These are phyloP conservation scores for Lactuca sativa DNA, from an alignment of 129 eudicot genomes.

Conservation along the genomic window DNA sequence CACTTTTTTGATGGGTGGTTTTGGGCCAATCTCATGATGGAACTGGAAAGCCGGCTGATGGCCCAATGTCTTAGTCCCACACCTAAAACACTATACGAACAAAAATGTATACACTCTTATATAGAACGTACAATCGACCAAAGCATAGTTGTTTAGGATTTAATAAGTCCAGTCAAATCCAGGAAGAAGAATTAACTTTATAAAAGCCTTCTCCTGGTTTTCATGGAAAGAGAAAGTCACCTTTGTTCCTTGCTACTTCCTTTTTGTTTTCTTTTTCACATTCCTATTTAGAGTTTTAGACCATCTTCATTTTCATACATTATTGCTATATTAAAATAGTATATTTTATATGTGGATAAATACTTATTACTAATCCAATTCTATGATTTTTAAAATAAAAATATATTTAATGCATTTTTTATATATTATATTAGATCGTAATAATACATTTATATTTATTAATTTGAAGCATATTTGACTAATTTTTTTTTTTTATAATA, in stretches of 20 bases:
- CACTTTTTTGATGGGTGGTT: conserved; percentile 27
- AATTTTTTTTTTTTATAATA: too few relatives aligned
- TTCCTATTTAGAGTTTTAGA: neutral
- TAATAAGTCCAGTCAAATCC: conserved; percentile 2
- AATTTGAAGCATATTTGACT: too few relatives aligned
- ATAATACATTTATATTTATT: too few relatives aligned
- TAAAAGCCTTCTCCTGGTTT: conserved; percentile 45
- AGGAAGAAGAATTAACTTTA: conserved; percentile 13
- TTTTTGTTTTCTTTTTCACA: conserved; percentile 12
- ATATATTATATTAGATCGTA: too few relatives aligned
- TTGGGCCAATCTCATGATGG: conserved; percentile 35
- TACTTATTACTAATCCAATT: neutral
- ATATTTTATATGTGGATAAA: too few relatives aligned
- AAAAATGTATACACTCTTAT: neutral
- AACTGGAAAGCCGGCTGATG: conserved; percentile 24
- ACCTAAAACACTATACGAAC: neutral
- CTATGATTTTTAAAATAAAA: too few relatives aligned
- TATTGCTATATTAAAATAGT: neutral
- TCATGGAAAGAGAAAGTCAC: conserved; percentile 43
- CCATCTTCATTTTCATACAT: neutral
- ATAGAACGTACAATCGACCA: neutral
- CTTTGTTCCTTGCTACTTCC: conserved; percentile 29
- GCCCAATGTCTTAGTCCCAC: conserved; percentile 15
- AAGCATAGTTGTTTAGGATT: neutral
- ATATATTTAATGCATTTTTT: too few relatives aligned